These are phyloP conservation scores for Obelidium mucronatum DNA, from an alignment of 192 early-diverging fungal genomes.

Conservation along the genomic window DNA sequence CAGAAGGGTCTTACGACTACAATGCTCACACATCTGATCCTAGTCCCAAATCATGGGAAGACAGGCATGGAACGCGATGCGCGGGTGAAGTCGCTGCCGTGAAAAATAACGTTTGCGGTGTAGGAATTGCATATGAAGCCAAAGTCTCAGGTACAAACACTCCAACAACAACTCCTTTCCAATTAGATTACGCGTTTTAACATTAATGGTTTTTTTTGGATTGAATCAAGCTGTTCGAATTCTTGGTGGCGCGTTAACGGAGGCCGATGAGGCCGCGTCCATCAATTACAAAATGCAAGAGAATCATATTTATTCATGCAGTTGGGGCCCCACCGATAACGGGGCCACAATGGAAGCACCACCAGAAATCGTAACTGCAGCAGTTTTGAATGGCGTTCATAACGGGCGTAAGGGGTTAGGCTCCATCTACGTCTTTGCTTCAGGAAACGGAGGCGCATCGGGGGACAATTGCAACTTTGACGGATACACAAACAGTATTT, in stretches of 20 bases:
- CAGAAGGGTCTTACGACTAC: slow-evolving; percentile 93
- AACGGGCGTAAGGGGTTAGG: slow-evolving; percentile 87
- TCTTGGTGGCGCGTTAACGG: slow-evolving; percentile 87
- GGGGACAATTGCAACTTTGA: slow-evolving; percentile 94
- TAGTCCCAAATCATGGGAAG: slow-evolving; percentile 75
- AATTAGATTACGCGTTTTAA: too few relatives aligned
- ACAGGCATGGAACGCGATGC: slow-evolving; percentile 96
- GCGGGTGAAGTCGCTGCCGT: slow-evolving; percentile 96
- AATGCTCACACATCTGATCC: slow-evolving; percentile 82
- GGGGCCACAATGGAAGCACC: slow-evolving; percentile 88
- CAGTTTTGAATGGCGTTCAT: slow-evolving; percentile 84
- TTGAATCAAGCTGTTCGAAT: slow-evolving; percentile 75
- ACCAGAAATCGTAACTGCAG: slow-evolving; percentile 76
- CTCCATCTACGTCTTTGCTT: slow-evolving; percentile 92
- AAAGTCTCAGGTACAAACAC: slow-evolving; percentile 85
- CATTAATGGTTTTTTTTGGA: neutral
- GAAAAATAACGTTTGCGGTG: slow-evolving; percentile 90
- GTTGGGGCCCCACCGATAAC: slow-evolving; percentile 94
- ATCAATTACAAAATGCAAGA: slow-evolving; percentile 88
- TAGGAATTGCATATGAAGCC: slow-evolving; percentile 91
- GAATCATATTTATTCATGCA: slow-evolving; percentile 96
- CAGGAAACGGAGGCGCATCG: slow-evolving; percentile 84
- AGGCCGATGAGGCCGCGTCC: slow-evolving; percentile 90
- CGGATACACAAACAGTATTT: slow-evolving; percentile 95
- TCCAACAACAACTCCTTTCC: too few relatives aligned